Conservation (phyloP, 441 rosid genomes). For the Monsonia emarginata region DNA sequence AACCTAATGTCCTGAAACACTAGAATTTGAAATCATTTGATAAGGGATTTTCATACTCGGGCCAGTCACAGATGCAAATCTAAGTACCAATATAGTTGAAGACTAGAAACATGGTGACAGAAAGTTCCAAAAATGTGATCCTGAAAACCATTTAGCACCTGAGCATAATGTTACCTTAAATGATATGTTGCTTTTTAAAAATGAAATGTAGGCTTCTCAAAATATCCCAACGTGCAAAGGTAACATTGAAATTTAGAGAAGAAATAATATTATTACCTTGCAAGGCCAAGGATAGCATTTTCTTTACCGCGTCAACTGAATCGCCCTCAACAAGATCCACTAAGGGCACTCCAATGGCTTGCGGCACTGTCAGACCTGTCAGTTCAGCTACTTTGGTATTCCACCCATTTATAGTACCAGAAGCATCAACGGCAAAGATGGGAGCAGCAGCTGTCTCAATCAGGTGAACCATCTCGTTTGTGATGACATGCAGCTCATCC, state of each 20-base stretch:
- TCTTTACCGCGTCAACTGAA: slow-evolving; percentile 29
- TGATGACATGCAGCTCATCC: slow-evolving; percentile 42
- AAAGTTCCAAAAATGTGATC: not conserved
- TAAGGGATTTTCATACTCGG: not conserved
- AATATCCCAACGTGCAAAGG: not conserved
- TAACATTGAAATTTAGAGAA: not conserved
- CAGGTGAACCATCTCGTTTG: slow-evolving; percentile 73
- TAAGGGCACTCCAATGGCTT: slow-evolving; percentile 58
- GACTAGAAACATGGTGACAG: not conserved
- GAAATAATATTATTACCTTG: slow-evolving; percentile 32
- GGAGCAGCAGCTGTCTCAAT: slow-evolving; percentile 81
- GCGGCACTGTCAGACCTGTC: slow-evolving; percentile 56
- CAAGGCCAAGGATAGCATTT: slow-evolving; percentile 41
- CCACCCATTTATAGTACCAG: slow-evolving; percentile 67
- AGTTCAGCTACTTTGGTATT: slow-evolving; percentile 66
- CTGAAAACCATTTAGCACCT: not conserved
- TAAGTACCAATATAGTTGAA: too few relatives aligned
- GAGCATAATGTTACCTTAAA: not conserved
- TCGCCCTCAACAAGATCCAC: slow-evolving; percentile 43
- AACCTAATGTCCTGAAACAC: not conserved
- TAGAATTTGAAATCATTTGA: not conserved
- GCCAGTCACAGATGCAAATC: not conserved
- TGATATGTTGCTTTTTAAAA: not conserved
- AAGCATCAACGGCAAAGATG: slow-evolving; percentile 61
- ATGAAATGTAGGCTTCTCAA: not conserved